Evolutionary conservation across 2,329 filamentous ascomycete genomes (phyloP).

Genomic region (Nemania serpens): DNA sequence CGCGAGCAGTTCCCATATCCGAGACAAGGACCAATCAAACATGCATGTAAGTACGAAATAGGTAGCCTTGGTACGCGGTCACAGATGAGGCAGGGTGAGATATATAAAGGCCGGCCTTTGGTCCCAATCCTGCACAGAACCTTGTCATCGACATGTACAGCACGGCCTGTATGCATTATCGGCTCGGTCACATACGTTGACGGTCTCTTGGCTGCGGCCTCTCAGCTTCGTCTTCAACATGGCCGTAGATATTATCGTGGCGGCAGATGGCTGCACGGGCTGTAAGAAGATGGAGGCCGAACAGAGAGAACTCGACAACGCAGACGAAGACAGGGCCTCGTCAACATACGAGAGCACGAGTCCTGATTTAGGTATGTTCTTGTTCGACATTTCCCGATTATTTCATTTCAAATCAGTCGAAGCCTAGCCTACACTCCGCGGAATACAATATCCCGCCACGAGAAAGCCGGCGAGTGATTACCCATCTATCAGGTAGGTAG

Average conservation of each 20-base stretch:
- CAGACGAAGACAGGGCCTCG: neutral
- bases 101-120: slow-evolving; percentile 18
- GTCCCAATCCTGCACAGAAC: neutral
- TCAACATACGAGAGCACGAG: neutral
- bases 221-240: slow-evolving; percentile 18
- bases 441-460: no score
- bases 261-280: slow-evolving; percentile 28
- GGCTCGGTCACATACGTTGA: neutral
- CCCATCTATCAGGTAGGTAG: no score
- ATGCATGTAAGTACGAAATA: no score
- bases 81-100: slow-evolving; percentile 7
- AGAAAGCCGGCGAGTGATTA: no score
- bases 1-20: slow-evolving; percentile 17
- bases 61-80: slow-evolving; percentile 4
- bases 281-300: slow-evolving; percentile 37
- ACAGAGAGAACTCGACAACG: slow-evolving; percentile 21
- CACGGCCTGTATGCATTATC: neutral
- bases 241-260: slow-evolving; percentile 26
- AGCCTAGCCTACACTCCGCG: no score
- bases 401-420: neutral
- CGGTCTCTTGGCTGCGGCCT: neutral
- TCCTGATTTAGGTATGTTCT: slow-evolving; percentile 15
- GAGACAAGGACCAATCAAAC: slow-evolving; percentile 24
- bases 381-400: neutral
- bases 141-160: slow-evolving; percentile 2